Evolutionary conservation across 2,329 filamentous ascomycete genomes (phyloP).

Genomic region (Ceratocystis colombiana): DNA sequence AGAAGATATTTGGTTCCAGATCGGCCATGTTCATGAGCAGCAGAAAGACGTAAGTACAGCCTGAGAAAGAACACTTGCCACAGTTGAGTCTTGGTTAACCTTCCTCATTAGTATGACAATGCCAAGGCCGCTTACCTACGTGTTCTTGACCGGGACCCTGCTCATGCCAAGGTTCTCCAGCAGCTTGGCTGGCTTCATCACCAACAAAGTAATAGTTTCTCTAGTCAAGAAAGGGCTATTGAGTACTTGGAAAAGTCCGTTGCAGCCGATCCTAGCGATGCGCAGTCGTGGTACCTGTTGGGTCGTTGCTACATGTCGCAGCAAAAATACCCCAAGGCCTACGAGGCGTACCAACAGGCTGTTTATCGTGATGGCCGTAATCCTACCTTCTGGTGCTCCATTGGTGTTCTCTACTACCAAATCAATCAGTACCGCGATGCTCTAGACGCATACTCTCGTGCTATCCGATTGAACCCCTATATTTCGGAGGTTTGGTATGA

Average conservation of each 20-base stretch:
- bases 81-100: conserved; percentile 27
- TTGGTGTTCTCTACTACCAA: conserved; percentile 97
- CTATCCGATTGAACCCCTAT: conserved; percentile 92
- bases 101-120: conserved; percentile 63
- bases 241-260: conserved; percentile 97
- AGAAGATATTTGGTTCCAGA: conserved; percentile 99
- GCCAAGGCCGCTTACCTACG: conserved; percentile 88
- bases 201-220: conserved; percentile 83
- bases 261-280: conserved; percentile 81
- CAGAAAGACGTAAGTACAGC: conserved; percentile 77
- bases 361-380: conserved; percentile 97
- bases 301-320: conserved; percentile 99
- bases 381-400: conserved; percentile 98
- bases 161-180: conserved; percentile 94
- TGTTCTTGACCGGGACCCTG: conserved; percentile 87
- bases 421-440: conserved; percentile 99
- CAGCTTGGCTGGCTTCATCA: conserved; percentile 97
- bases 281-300: conserved; percentile 96
- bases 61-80: neutral
- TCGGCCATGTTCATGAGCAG: conserved; percentile 96
- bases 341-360: conserved; percentile 96
- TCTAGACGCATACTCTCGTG: conserved; percentile 91
- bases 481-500: conserved; percentile 99
- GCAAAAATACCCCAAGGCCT: conserved; percentile 96
- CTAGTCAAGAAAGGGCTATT: conserved; percentile 90